Conservation (phyloP, 1,284 basidiomycete genomes). For the Thelephora terrestris region DNA sequence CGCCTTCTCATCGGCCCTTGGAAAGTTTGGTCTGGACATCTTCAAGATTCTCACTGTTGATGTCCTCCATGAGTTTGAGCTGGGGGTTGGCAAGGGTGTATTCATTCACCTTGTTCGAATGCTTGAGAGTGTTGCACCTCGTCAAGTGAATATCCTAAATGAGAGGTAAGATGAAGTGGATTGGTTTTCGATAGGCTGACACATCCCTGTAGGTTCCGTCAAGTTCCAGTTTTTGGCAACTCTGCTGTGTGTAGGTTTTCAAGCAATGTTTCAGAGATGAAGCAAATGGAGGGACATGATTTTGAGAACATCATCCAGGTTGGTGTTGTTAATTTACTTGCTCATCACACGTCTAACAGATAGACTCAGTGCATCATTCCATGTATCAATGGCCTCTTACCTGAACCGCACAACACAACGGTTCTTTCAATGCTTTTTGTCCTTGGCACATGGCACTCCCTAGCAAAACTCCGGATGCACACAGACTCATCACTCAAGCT, state of each 20-base stretch:
- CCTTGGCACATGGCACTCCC: slow-evolving; percentile 17
- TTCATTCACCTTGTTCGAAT: slow-evolving; percentile 27
- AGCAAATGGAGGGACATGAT: slow-evolving; percentile 20
- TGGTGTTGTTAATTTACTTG: too few species aligned
- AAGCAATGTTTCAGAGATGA: slow-evolving; percentile 18
- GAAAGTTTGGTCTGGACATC: slow-evolving; percentile 15
- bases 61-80: slow-evolving; percentile 28
- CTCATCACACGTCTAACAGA: not conserved
- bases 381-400: slow-evolving; percentile 20
- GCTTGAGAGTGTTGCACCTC: too few species aligned
- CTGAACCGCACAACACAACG: slow-evolving; percentile 10
- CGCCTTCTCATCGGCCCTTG: slow-evolving; percentile 21
- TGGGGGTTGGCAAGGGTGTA: slow-evolving; percentile 27
- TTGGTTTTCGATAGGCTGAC: too few species aligned
- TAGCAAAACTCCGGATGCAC: slow-evolving; percentile 23
- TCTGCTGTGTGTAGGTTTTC: slow-evolving; percentile 16
- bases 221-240: slow-evolving; percentile 15
- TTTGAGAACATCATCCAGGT: too few species aligned
- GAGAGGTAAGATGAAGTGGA: too few species aligned
- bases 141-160: too few species aligned
- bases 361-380: slow-evolving; percentile 19
- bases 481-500: slow-evolving; percentile 14
- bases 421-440: too few species aligned
- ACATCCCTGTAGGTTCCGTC: too few species aligned
- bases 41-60: slow-evolving; percentile 24